phyloP scores from a whole-genome alignment of 176 grass and related monocot genomes.

The Areca catechu region DNA sequence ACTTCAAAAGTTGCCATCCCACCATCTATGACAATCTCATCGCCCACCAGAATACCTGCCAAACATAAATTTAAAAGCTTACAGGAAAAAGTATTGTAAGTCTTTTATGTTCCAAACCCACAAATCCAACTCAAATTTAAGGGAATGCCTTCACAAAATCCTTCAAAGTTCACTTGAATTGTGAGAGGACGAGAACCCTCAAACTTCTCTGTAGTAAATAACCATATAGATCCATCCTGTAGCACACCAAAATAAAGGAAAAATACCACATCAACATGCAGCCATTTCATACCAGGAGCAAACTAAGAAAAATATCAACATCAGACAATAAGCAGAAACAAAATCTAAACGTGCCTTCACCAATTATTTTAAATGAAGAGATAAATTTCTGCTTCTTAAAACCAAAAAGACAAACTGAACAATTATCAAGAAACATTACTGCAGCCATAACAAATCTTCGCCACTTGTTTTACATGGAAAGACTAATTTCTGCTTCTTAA shows the following conservation, averaged over 20 bases:
- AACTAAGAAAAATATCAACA: too few species aligned
- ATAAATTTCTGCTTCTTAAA: too few species aligned
- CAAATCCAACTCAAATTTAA: neutral
- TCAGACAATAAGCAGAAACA: too few species aligned
- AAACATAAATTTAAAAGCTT: neutral
- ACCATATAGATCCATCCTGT: slow-evolving; percentile 55
- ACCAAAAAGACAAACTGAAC: too few species aligned
- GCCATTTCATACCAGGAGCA: neutral
- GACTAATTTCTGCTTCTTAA: too few species aligned
- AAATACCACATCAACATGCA: neutral
- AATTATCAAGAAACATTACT: too few species aligned
- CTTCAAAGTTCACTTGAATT: slow-evolving; percentile 44
- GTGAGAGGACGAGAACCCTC: slow-evolving; percentile 28
- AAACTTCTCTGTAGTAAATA: slow-evolving; percentile 40
- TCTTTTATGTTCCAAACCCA: too few species aligned
- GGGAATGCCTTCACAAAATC: slow-evolving; percentile 37
- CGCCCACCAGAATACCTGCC: slow-evolving; percentile 51
- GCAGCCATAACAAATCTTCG: too few species aligned
- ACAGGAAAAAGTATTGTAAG: too few species aligned
- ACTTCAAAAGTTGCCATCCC: slow-evolving; percentile 70
- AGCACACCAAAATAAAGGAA: neutral
- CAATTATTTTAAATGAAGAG: too few species aligned
- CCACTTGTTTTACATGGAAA: too few species aligned
- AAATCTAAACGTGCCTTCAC: too few species aligned
- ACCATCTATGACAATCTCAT: slow-evolving; percentile 62